These are phyloP conservation scores for Psidium guajava DNA, from an alignment of 345 rosid species.

Conservation along the genomic window DNA sequence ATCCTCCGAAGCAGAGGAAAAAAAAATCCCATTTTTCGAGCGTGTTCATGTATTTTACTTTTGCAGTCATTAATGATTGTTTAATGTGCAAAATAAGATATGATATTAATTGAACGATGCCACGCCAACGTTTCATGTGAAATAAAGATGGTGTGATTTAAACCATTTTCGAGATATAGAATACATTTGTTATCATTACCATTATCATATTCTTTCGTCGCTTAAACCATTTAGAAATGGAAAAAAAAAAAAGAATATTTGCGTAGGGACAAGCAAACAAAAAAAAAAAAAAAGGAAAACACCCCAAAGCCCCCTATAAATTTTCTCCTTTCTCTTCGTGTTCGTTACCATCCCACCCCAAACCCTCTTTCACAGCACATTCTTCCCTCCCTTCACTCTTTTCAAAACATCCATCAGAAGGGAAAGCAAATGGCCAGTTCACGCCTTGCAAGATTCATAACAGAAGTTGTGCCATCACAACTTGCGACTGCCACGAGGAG, in stretches of 20 bases:
- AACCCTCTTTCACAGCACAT: background rate
- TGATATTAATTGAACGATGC: background rate
- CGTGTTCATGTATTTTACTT: background rate
- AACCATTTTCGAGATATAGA: background rate
- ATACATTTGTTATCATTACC: background rate
- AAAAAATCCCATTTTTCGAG: background rate
- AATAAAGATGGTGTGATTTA: background rate
- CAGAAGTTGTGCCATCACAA: constrained; percentile 85
- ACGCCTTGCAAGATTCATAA: constrained; percentile 45
- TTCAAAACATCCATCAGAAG: background rate
- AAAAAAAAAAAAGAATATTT: background rate
- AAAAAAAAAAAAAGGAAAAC: background rate
- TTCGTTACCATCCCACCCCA: background rate
- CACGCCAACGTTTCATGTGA: background rate
- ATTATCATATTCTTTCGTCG: background rate
- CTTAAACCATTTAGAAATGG: background rate
- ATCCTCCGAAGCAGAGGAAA: background rate
- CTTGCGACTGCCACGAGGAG: constrained; percentile 51
- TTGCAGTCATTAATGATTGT: background rate
- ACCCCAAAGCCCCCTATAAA: background rate
- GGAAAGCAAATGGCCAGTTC: constrained; percentile 42
- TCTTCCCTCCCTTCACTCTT: background rate
- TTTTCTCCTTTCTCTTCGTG: background rate
- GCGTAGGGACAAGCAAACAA: background rate
- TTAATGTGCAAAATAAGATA: background rate